Base-by-base conservation (phyloP, 108 stramenopile species). In the Conticribra guillardii region DNA sequence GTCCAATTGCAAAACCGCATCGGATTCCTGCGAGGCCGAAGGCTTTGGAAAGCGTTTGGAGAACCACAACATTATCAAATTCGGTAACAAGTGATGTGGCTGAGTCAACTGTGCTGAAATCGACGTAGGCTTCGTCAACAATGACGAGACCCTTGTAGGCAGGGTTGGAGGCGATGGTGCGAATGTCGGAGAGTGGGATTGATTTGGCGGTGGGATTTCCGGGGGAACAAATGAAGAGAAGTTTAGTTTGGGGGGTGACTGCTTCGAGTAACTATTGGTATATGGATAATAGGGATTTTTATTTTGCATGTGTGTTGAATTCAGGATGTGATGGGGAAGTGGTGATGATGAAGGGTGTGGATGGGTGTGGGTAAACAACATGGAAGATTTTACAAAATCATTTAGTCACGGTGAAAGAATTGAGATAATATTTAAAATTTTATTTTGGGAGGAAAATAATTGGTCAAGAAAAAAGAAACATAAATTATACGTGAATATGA, bases 21-120 rank as follows among this genome's bases (percentile, higher is more conserved):
- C 97, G 93, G 65, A 98, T 96, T 4, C 94, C 97, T 16, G 97
- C 97, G 68, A 98, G 74, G 34, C 97, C 97, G 80, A 98, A 98
- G 14, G 97, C 97, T 80, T 98, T 98, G 55, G 90, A 92, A 16
- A 98, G 69, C 33, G 97, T 98, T 75, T 98, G 97, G 57, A 98
- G 69, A 1, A 98, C 96, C 0, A 97, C 94, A 41, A 97, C 65
- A 58, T 94, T 93, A 69, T 87, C 80, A 44, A 88, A 89, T 60
- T 81, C 69, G 49, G 76, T 32, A 18, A 97, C 56, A 31, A 96
- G 82, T 46, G 67, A 73, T 17, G 60, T 71, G 7, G 71, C 75
- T 11, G 77, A 71, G 11, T 76, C 67, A 9, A 33, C 53, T 14
- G 75, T 53, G 24, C 59, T 66, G 71, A 97, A 98, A 73, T 98